Evolutionary conservation across 2,329 filamentous ascomycete genomes (phyloP).

Genomic region (Monosporascus sp.): DNA sequence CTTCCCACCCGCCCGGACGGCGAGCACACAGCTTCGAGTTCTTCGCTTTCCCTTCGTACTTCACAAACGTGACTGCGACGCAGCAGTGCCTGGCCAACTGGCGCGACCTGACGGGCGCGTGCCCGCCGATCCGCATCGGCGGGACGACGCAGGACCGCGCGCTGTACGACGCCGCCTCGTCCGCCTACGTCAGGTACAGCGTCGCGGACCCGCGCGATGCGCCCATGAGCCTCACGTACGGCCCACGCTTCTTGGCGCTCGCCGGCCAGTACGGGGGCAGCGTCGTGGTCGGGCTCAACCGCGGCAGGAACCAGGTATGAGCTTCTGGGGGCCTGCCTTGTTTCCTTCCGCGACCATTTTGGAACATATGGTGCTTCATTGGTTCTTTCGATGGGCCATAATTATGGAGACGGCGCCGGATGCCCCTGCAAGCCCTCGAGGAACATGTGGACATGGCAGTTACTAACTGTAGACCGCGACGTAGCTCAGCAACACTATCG

Average conservation of each 20-base stretch:
- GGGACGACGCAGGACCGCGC: conserved; percentile 55
- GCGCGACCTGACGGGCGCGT: conserved; percentile 41
- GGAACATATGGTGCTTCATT: too few species aligned
- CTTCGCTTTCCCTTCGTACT: conserved; percentile 51
- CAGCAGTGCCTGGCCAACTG: conserved; percentile 47
- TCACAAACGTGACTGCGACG: conserved; percentile 46
- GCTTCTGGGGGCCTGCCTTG: too few species aligned
- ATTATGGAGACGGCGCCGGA: too few species aligned
- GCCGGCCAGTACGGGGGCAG: conserved; percentile 43
- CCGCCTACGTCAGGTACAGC: conserved; percentile 44
- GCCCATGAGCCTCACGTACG: conserved; percentile 44
- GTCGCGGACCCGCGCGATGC: conserved; percentile 43
- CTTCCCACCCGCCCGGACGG: too few species aligned
- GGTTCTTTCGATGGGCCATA: too few species aligned
- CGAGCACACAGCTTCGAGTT: conserved; percentile 41
- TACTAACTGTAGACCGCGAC: too few species aligned
- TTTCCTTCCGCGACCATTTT: too few species aligned
- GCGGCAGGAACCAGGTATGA: conserved; percentile 39
- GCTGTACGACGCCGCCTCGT: conserved; percentile 40
- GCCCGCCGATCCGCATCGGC: conserved; percentile 52
- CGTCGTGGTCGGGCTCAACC: conserved; percentile 49
- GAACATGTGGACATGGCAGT: too few species aligned
- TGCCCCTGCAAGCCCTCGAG: too few species aligned
- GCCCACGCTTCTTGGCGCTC: conserved; percentile 45
- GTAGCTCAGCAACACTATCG: conserved; percentile 45